These are phyloP conservation scores for Aechmea fasciata DNA, from an alignment of 176 grass and related monocot species.

Conservation along the genomic window DNA sequence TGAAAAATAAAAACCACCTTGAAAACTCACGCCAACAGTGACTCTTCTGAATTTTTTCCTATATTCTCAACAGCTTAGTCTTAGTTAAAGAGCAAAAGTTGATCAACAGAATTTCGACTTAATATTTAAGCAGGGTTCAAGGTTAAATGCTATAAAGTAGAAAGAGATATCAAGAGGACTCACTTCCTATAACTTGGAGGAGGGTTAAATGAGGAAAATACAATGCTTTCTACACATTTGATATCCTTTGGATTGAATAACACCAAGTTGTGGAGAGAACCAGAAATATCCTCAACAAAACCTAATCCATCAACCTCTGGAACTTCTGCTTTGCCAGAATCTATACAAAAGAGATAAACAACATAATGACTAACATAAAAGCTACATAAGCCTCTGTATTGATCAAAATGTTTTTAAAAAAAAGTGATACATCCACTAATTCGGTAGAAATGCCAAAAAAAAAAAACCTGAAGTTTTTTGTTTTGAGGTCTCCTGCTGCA, in stretches of 20 bases:
- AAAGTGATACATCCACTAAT: background rate
- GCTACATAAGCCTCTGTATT: slow-evolving; percentile 14
- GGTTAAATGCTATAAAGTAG: background rate
- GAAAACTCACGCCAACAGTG: no score
- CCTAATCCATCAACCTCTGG: slow-evolving; percentile 85
- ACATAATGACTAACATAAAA: background rate
- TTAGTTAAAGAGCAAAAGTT: no score
- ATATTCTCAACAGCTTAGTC: no score
- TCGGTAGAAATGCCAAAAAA: no score
- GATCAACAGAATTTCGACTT: background rate
- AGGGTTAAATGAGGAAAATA: slow-evolving; percentile 97
- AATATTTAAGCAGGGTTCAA: background rate
- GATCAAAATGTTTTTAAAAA: background rate
- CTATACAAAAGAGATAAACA: slow-evolving; percentile 24
- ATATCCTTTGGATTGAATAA: slow-evolving; percentile 48
- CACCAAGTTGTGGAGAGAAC: slow-evolving; percentile 49
- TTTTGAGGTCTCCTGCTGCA: slow-evolving; percentile 76
- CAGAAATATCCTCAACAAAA: slow-evolving; percentile 64
- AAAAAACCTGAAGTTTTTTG: slow-evolving; percentile 57
- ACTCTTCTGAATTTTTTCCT: no score
- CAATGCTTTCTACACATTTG: slow-evolving; percentile 69
- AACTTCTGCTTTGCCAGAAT: slow-evolving; percentile 50
- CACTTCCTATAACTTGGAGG: slow-evolving; percentile 90
- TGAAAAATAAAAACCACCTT: no score
- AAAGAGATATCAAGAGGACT: slow-evolving; percentile 9